A percentile compares a stretch with the other conserved stretches of the same genome.
Evolutionary conservation across 2,329 filamentous ascomycete species (phyloP).

Genomic region (Paecilomyces dactylethromorphus): DNA sequence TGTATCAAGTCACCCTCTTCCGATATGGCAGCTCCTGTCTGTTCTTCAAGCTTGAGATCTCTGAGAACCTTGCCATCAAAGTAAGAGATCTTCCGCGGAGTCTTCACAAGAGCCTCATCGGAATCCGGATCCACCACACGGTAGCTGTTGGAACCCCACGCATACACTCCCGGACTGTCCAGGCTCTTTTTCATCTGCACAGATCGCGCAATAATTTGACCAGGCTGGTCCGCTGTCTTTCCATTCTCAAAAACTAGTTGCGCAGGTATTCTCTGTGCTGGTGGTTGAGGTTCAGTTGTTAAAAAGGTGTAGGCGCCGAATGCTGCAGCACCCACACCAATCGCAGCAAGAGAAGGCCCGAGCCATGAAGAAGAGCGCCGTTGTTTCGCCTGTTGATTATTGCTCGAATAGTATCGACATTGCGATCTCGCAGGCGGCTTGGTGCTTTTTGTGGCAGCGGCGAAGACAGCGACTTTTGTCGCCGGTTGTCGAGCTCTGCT

Average conservation of each 20-base stretch:
- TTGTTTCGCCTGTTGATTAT: constrained; percentile 9
- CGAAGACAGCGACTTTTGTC: constrained; percentile 13
- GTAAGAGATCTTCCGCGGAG: constrained; percentile 67
- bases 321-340: constrained; percentile 22
- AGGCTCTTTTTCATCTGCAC: constrained; percentile 77
- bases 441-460: constrained; percentile 14
- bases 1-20: constrained; percentile 85
- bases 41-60: constrained; percentile 76
- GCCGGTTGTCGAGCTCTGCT: constrained; percentile 18
- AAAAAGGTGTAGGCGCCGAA: constrained; percentile 26
- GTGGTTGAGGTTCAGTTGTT: constrained; percentile 12
- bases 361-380: constrained; percentile 18
- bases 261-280: constrained; percentile 8
- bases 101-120: constrained; percentile 70
- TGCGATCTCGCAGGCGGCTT: constrained; percentile 14
- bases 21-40: constrained; percentile 78
- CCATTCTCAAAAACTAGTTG: constrained; percentile 63
- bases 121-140: constrained; percentile 81
- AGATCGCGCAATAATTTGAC: constrained; percentile 77
- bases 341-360: constrained; percentile 22
- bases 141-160: constrained; percentile 85
- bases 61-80: constrained; percentile 80
- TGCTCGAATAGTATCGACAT: constrained; percentile 25
- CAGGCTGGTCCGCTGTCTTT: constrained; percentile 46
- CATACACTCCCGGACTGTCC: constrained; percentile 80